Evolutionary conservation across 768 basidiomycete genomes (phyloP), one percentile per base, ranked within the genome.

Genomic region (Albatrellus ellisii): DNA sequence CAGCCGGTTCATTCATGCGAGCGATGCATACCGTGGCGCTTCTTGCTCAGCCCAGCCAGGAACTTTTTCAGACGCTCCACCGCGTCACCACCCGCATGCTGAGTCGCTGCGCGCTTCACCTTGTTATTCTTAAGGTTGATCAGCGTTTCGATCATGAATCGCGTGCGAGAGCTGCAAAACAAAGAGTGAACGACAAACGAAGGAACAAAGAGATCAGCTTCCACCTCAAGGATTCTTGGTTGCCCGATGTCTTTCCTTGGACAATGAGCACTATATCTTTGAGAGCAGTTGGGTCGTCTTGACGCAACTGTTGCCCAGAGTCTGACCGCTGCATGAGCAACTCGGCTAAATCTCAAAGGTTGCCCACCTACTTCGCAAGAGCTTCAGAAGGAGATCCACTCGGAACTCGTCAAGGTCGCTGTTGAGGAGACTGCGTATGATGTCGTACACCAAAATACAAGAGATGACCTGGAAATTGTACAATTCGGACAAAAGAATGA

Each of bases 401-500:
- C 75, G 71, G 45, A 84, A 75, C 58, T 97, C 94, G 0, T 70
- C 67, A 41, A 94, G 61, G 2, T 74, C 65, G 4, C 63, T 63
- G 1, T 70, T 62, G 36, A 98, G 65, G 35, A 98, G 69, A 11
- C 69, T 66, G 6, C 84, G 77, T 49, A 98, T 79, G 36, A 97
- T 58, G 55, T 97, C 95, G 60, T 90, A 98, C 36, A 97, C 63
- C n/a, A 98, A 68, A 9, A 81, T 63, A 43, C 79, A 88, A 2
- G 87, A 87, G 41, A 98, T 73, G 18, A 97, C 87, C 62, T 90
- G 86, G 56, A 97, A 91, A 56, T 97, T 97, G 66, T 97, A 98
- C 15, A 99, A 64, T 56, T 97, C 91, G 2, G 89, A 85, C 17
- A 97, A 62, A 18, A 98, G 71, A 1, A 87, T 75, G 31, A 94